Conservation (phyloP, 2,329 filamentous ascomycete genomes). For the Fusarium floridanum region DNA sequence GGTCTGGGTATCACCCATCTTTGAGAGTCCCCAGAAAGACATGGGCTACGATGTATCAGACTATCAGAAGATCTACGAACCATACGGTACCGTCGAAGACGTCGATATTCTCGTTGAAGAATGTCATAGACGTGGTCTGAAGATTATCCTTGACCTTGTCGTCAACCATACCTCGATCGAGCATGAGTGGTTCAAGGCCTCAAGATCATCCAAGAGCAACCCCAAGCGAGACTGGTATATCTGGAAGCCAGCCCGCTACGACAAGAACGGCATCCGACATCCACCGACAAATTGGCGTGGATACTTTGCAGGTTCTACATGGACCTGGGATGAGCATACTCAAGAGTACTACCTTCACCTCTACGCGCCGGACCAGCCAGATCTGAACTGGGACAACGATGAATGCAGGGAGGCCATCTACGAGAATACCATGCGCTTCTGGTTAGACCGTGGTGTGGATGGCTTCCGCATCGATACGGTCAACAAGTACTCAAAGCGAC, state of each 20-base stretch:
- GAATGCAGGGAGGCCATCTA: slow-evolving; percentile 70
- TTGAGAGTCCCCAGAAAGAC: slow-evolving; percentile 64
- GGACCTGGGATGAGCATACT: slow-evolving; percentile 76
- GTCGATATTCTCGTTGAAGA: slow-evolving; percentile 72
- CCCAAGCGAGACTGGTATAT: slow-evolving; percentile 68
- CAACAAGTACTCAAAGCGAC: slow-evolving; percentile 67
- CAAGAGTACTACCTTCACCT: slow-evolving; percentile 80
- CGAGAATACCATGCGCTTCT: slow-evolving; percentile 78
- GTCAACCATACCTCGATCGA: slow-evolving; percentile 50
- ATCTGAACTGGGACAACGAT: slow-evolving; percentile 82
- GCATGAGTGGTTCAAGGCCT: slow-evolving; percentile 71
- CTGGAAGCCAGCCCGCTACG: slow-evolving; percentile 55
- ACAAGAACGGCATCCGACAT: slow-evolving; percentile 59
- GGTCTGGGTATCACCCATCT: slow-evolving; percentile 47
- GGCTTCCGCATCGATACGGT: slow-evolving; percentile 79
- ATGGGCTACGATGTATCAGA: slow-evolving; percentile 77
- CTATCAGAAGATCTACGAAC: slow-evolving; percentile 58
- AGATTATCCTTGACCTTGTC: slow-evolving; percentile 46
- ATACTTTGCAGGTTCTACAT: slow-evolving; percentile 62
- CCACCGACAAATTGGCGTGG: slow-evolving; percentile 61
- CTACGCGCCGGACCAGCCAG: slow-evolving; percentile 74
- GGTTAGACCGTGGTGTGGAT: slow-evolving; percentile 77
- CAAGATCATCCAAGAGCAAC: slow-evolving; percentile 61
- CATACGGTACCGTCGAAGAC: slow-evolving; percentile 75
- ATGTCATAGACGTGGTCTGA: slow-evolving; percentile 59